Base-by-base conservation (phyloP, 345 rosid genomes). In the Acer campestre region DNA sequence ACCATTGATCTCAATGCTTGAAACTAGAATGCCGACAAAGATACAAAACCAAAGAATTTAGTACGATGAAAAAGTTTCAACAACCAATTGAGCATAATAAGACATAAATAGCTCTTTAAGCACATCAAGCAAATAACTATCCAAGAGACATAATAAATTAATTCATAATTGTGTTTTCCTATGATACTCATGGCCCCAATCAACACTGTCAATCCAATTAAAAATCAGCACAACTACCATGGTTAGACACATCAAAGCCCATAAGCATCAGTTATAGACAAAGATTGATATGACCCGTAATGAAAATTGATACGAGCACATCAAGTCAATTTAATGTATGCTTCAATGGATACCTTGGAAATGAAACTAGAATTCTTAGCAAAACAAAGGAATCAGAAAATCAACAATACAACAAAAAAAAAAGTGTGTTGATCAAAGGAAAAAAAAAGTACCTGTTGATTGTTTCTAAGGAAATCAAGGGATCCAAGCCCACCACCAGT, bases 1-100 rank as follows among this genome's bases (percentile, higher is more conserved):
- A 96, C 99, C 98, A 94, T 92, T 73, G 94, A 83, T 4, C 98
- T 97, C 89, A 96, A 81, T 53, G 94, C 89, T 88, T 92, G 97
- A 84, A 96, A 96, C 99, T 95, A 75, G 61, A 80, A 76, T 56
- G 79, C 58, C 72, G 70, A 59, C 22, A 51, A 71, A 46, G 71
- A 7, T 5, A 46, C 48, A 58, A 48, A 18, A 63, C 11, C 5
- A 44, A 18, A 62, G 10, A 13, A 10, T 46, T 70, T 25, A 49
- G 55, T 10, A 58, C 48, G 68, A 74, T 42, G 49, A 67, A 51
- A 66, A 14, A 40, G 23, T 55, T 70, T 61, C 35, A 62, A 61
- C 13, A 31, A 46, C 22, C 73, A 56, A 44, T 35, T 22, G 38
- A 67, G 49, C 68, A 70, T 27, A 18, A 13, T 1, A 27, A 46